phyloP scores from a whole-genome alignment of 2,329 filamentous ascomycete species.

The Dactylellina cionopaga region DNA sequence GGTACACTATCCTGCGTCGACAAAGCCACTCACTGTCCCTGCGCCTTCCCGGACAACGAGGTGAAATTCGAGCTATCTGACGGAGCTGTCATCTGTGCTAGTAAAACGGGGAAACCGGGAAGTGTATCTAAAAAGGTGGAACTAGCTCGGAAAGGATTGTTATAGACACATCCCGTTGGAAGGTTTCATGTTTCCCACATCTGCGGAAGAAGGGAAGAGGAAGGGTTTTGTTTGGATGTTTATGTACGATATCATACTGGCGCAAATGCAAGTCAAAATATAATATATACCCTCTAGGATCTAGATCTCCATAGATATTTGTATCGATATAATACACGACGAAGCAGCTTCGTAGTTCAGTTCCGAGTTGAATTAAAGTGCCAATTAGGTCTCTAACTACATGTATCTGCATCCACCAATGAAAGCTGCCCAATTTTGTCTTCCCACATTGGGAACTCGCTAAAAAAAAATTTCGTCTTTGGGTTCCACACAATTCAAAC shows the following conservation, averaged over 20 bases:
- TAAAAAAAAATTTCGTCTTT: slow-evolving; percentile 24
- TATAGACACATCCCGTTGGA: slow-evolving; percentile 64
- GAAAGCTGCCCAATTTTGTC: not conserved
- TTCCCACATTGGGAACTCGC: slow-evolving; percentile 22
- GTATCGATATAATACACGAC: no score
- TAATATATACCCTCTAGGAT: no score
- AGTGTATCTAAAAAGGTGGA: slow-evolving; percentile 81
- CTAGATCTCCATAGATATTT: no score
- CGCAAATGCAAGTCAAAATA: not conserved
- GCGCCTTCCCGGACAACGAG: slow-evolving; percentile 78
- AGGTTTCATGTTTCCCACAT: not conserved
- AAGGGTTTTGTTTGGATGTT: not conserved
- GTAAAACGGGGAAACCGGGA: slow-evolving; percentile 73
- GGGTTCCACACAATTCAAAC: not conserved
- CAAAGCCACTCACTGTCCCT: slow-evolving; percentile 97
- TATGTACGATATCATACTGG: not conserved
- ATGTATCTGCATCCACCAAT: not conserved
- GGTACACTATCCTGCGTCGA: slow-evolving; percentile 94
- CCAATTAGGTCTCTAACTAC: no score
- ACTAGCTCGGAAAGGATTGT: slow-evolving; percentile 78
- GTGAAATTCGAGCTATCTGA: slow-evolving; percentile 80
- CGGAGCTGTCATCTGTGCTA: slow-evolving; percentile 77
- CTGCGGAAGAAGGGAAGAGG: no score
- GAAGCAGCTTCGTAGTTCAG: no score
- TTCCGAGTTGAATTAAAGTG: no score